phyloP scores from a whole-genome alignment of 345 rosid species.

The Jatropha curcas region DNA sequence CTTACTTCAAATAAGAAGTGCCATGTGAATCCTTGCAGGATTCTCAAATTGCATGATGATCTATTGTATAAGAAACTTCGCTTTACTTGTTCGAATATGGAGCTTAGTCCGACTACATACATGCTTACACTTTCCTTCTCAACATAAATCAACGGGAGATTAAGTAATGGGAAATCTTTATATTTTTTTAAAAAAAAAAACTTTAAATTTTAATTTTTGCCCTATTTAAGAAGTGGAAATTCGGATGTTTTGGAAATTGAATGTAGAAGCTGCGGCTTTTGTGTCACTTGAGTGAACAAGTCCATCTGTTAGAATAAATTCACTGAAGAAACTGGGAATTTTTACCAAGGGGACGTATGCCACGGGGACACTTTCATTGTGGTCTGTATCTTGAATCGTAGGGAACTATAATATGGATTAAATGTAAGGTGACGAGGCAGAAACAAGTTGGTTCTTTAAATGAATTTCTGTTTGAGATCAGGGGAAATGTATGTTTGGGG shows the following conservation, averaged over 20 bases:
- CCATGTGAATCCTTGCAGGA: not conserved
- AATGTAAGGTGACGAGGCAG: not conserved
- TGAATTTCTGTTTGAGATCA: not conserved
- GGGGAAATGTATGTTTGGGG: not conserved
- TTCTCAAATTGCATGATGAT: constrained; percentile 11
- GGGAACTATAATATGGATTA: not conserved
- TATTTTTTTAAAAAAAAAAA: no score
- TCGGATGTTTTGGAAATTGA: not conserved
- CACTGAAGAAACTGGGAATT: no score
- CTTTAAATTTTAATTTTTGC: not conserved
- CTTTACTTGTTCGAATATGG: not conserved
- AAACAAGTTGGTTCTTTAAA: not conserved
- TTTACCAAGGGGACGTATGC: no score
- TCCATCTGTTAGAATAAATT: not conserved
- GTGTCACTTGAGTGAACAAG: not conserved
- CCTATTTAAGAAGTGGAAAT: not conserved
- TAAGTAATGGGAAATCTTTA: no score
- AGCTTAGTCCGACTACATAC: not conserved
- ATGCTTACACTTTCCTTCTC: not conserved
- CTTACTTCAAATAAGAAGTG: not conserved
- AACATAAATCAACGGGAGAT: no score
- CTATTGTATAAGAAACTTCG: not conserved
- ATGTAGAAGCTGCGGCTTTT: not conserved
- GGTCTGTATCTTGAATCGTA: not conserved
- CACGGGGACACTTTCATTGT: no score